phyloP scores from a whole-genome alignment of 1,284 basidiomycete genomes.

The Fomitiporia mediterranea region DNA sequence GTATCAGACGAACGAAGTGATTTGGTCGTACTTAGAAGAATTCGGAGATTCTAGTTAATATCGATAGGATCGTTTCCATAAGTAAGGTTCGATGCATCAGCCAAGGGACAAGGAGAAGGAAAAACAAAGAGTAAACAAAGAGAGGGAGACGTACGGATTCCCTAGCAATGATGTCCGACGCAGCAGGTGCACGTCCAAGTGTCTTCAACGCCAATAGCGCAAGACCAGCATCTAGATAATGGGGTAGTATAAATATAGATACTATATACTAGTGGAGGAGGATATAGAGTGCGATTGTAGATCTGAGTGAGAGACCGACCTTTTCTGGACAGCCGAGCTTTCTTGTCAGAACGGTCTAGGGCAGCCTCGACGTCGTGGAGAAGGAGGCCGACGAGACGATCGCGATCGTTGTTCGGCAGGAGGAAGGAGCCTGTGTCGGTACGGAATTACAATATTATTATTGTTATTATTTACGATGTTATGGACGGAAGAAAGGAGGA shows the following conservation, averaged over 20 bases:
- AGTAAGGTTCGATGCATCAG: not conserved
- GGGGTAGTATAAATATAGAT: no score
- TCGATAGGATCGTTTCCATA: conserved; percentile 31
- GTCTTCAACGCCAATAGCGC: conserved; percentile 73
- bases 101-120: no score
- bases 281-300: conserved; percentile 11
- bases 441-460: conserved; percentile 28
- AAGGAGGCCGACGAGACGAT: conserved; percentile 50
- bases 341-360: conserved; percentile 28
- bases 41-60: conserved; percentile 45
- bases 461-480: not conserved
- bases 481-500: not conserved
- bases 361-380: conserved; percentile 52
- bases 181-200: conserved; percentile 66
- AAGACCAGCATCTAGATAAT: conserved; percentile 51
- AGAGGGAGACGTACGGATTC: conserved; percentile 46
- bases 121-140: conserved; percentile 33
- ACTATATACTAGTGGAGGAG: no score
- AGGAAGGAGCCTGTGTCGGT: conserved; percentile 34
- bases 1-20: conserved; percentile 11
- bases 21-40: conserved; percentile 21
- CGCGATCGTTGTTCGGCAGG: conserved; percentile 41
- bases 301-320: not conserved
- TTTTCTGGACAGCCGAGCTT: conserved; percentile 12
- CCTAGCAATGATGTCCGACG: conserved; percentile 59